phyloP scores from a whole-genome alignment of 2,329 filamentous ascomycete genomes.

The Aspergillus tubingensis region DNA sequence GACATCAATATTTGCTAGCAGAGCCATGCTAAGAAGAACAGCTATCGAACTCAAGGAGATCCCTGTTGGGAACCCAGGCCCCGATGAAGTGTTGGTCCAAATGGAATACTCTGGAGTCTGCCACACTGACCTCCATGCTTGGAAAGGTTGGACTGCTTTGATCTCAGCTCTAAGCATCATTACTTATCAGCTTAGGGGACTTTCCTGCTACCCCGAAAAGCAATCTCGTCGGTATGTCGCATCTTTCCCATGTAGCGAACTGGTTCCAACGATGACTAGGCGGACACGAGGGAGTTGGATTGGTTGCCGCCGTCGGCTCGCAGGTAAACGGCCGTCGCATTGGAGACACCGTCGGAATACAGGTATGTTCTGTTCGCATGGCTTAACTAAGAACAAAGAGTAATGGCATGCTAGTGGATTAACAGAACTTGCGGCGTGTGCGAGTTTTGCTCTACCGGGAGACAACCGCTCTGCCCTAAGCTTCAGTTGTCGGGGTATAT shows the following conservation, averaged over 20 bases:
- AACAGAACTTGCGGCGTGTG: slow-evolving; percentile 83
- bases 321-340: slow-evolving; percentile 12
- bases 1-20: too few species aligned
- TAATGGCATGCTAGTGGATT: slow-evolving; percentile 62
- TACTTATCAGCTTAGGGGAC: background rate
- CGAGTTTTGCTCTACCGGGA: slow-evolving; percentile 73
- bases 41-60: slow-evolving; percentile 3
- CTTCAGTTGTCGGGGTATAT: slow-evolving; percentile 82
- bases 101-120: slow-evolving; percentile 17
- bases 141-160: background rate
- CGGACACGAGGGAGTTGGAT: slow-evolving; percentile 15
- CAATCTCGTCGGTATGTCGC: background rate
- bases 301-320: slow-evolving; percentile 12
- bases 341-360: slow-evolving; percentile 15
- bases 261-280: background rate
- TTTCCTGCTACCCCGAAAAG: slow-evolving; percentile 37
- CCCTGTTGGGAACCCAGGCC: slow-evolving; percentile 13
- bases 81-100: slow-evolving; percentile 15
- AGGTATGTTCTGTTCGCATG: background rate
- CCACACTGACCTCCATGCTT: slow-evolving; percentile 10
- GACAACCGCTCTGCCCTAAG: slow-evolving; percentile 78
- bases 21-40: background rate
- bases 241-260: background rate
- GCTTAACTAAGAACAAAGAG: too few species aligned
- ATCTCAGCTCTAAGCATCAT: background rate